Base-by-base conservation (phyloP, 164 flowering plant species). In the Vitis rupestris region DNA sequence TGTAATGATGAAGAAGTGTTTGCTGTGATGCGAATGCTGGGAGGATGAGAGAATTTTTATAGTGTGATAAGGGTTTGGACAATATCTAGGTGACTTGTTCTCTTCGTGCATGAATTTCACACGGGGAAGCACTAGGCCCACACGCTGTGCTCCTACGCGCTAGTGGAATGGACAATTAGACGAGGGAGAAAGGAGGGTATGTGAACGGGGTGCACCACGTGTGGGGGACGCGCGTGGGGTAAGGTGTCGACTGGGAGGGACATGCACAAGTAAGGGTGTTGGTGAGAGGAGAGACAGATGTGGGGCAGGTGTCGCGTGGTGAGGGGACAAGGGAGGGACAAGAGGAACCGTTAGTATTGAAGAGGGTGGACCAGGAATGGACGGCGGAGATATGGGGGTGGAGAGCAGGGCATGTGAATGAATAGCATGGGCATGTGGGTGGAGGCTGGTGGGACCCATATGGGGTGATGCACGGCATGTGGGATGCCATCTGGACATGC, bases 261-360 rank as follows among this genome's bases (percentile, higher is more conserved):
- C 77, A 76, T n/a, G 52, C 15, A 70, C 79, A 70, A 78, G 69
- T 64, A 57, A 50, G 76, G 74, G 8, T 83, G 86, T 76, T 68
- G 78, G 82, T 79, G 62, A 77, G 56, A 66, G 15, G 70, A 60
- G 78, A 27, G 68, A 70, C 85, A 80, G 49, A 37, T 67, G 66
- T 69, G 68, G 78, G 78, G 79, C 53, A 29, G 64, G 53, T 81
- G 88, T 50, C 48, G 47, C 7, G 0, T 10, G 47, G 29, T 65
- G 37, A 70, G 84, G 87, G 82, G 77, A 83, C 88, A 85, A 29
- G 52, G 74, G 56, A 48, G 76, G 70, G 80, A 80, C 86, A 82
- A 68, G 69, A 63, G 60, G 54, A 74, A 72, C 83, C 85, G 61
- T 69, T 61, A 68, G 74, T 54, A 70, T 76, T 73, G 79, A 81